Evolutionary conservation across 148 eudicot species (phyloP), one percentile per base, ranked within the genome.

Genomic region (Vaccinium darrowii): DNA sequence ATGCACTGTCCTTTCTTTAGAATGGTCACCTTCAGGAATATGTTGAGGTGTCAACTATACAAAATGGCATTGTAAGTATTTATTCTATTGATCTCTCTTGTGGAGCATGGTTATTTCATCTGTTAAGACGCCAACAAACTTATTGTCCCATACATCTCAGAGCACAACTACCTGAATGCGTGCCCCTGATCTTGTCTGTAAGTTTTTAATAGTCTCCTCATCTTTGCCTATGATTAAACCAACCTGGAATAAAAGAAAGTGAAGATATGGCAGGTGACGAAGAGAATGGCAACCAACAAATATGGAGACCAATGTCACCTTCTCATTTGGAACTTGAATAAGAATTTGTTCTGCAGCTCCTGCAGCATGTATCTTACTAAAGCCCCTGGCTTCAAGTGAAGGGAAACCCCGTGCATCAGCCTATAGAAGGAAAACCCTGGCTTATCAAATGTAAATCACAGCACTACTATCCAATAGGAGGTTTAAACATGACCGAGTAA

Each of bases 371-470:
- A 89, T 88, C 30, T 94, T 88, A 78, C 86, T 88, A 85, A 94
- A 94, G 33, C 98, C 99, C 84, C 93, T 95, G 36, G 99, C 99
- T 69, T 94, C 94, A 82, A 97, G 98, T 69, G 99, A 85, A 67
- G 99, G 99, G 52, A 98, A 95, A 53, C 98, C 99, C 60, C 99
- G 98, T 57, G 98, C 99, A 88, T 97, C 98, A 87, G 98, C 99
- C 99, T 95, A 89, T 75, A 88, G 53, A 62, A 80, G 16, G 16
- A 73, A 15, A 1, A 58, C 23, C 47, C 33, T 8, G 36, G 18
- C 39, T 67, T 75, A 51, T 33, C 39, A 71, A 15, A 50, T 47
- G 23, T 50, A 39, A 27, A 23, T 33, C 18, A 72, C 13, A 18
- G 25, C 25, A 50, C 54, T 18, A 10, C n/a, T 63, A 39, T 19